Conservation (phyloP, 2,329 filamentous ascomycete genomes). For the Aspergillus quadricinctus region DNA sequence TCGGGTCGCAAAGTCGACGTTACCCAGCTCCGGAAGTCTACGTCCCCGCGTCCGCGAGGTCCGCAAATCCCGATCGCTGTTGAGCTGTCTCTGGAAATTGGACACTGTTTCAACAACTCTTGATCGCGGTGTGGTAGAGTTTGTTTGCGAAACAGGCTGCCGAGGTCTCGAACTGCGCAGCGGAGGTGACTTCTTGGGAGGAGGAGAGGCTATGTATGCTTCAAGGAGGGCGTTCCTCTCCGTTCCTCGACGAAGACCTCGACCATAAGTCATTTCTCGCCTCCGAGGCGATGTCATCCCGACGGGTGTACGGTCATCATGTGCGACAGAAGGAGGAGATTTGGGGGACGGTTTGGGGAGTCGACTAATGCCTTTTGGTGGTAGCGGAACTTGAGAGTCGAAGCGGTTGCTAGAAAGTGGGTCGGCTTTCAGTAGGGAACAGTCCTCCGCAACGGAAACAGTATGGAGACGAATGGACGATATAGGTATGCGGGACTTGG, state of each 20-base stretch:
- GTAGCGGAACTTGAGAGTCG: constrained; percentile 26
- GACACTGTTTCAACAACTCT: constrained; percentile 58
- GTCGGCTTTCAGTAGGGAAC: constrained; percentile 34
- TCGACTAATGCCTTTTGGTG: constrained; percentile 38
- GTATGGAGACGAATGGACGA: constrained; percentile 37
- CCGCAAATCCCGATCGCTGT: constrained; percentile 27
- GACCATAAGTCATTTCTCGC: constrained; percentile 29
- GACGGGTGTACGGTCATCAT: constrained; percentile 25
- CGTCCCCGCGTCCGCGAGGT: constrained; percentile 34
- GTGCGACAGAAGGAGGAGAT: constrained; percentile 22
- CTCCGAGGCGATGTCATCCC: constrained; percentile 32
- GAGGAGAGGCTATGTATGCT: constrained; percentile 67
- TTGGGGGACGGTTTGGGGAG: constrained; percentile 38
- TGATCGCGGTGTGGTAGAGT: constrained; percentile 65
- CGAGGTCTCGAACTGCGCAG: constrained; percentile 78
- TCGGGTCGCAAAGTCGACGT: constrained; percentile 79
- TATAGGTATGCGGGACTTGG: constrained; percentile 45
- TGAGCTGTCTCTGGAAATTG: constrained; percentile 36
- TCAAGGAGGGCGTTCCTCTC: constrained; percentile 60
- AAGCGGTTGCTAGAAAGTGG: constrained; percentile 30
- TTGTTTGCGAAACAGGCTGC: constrained; percentile 70
- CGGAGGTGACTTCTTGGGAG: constrained; percentile 70
- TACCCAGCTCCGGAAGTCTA: constrained; percentile 60
- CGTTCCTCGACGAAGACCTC: constrained; percentile 31
- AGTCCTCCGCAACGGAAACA: constrained; percentile 39